These are phyloP conservation scores for Candolleomyces aberdarensis DNA, from an alignment of 768 basidiomycete species.

Conservation along the genomic window DNA sequence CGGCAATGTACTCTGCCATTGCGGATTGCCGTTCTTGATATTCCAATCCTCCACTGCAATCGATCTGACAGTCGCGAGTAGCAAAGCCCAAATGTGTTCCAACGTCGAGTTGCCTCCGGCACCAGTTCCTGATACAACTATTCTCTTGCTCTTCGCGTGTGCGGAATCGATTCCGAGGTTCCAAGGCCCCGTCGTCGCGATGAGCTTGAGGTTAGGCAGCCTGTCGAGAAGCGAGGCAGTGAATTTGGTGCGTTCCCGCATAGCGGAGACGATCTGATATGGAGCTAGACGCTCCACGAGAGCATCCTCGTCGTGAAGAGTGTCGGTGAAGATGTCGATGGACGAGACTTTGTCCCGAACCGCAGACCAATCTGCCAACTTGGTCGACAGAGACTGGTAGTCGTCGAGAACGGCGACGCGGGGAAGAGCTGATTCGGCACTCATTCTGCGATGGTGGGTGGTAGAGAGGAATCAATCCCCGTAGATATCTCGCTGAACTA, in stretches of 20 bases:
- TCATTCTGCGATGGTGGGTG: too few species aligned
- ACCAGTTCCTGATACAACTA: slow-evolving; percentile 51
- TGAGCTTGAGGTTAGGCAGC: slow-evolving; percentile 56
- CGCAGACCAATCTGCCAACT: slow-evolving; percentile 50
- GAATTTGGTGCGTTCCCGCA: slow-evolving; percentile 67
- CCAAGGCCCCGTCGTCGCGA: slow-evolving; percentile 53
- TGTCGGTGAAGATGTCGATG: slow-evolving; percentile 49
- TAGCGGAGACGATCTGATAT: slow-evolving; percentile 58
- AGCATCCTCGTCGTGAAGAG: slow-evolving; percentile 47
- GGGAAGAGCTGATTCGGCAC: slow-evolving; percentile 1
- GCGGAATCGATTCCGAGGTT: slow-evolving; percentile 50
- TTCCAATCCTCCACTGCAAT: slow-evolving; percentile 42
- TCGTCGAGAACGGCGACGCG: slow-evolving; percentile 60
- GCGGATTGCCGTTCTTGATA: slow-evolving; percentile 30
- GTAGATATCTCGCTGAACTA: too few species aligned
- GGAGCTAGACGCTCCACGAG: slow-evolving; percentile 46
- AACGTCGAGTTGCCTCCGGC: slow-evolving; percentile 45
- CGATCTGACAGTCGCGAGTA: slow-evolving; percentile 48
- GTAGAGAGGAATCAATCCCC: not conserved
- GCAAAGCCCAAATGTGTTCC: slow-evolving; percentile 64
- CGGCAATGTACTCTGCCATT: slow-evolving; percentile 55
- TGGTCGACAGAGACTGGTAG: slow-evolving; percentile 51
- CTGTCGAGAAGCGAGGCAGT: slow-evolving; percentile 43
- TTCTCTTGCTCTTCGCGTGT: slow-evolving; percentile 44
- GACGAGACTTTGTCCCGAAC: slow-evolving; percentile 28